These are phyloP conservation scores for Eucalyptus polyanthemos DNA, from an alignment of 345 rosid species.

Conservation along the genomic window DNA sequence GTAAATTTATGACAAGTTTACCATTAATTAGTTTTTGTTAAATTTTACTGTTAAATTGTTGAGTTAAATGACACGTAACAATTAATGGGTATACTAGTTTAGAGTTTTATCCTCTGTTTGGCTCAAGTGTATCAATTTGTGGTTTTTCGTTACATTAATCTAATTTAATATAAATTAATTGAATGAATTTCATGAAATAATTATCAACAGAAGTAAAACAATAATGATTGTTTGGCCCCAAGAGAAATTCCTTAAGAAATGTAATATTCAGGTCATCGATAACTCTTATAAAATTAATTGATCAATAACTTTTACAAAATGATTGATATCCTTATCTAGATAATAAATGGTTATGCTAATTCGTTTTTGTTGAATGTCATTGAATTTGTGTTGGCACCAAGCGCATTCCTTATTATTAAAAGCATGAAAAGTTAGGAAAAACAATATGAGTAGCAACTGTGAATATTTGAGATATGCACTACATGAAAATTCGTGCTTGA, in stretches of 20 bases:
- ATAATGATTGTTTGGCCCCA: background rate
- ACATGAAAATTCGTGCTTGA: background rate
- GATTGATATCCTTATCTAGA: background rate
- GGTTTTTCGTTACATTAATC: too few relatives aligned
- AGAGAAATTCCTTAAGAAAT: background rate
- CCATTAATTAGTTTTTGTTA: rapidly evolving
- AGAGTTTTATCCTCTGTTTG: too few relatives aligned
- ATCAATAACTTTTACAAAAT: background rate
- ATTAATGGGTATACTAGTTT: too few relatives aligned
- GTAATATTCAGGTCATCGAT: background rate
- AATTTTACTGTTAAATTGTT: too few relatives aligned
- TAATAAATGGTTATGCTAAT: background rate
- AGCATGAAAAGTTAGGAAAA: background rate
- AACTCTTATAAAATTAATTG: background rate
- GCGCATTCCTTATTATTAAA: background rate
- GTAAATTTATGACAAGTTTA: too few relatives aligned
- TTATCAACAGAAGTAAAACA: too few relatives aligned
- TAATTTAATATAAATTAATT: too few relatives aligned
- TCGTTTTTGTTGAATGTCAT: background rate
- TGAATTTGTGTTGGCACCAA: background rate
- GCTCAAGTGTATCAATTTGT: too few relatives aligned
- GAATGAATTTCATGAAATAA: background rate
- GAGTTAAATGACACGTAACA: too few relatives aligned
- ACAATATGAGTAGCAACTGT: background rate
- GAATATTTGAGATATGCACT: background rate